A percentile compares a stretch with the other conserved stretches of the same genome.
These are phyloP conservation scores for Cladosporium sp. DNA, from an alignment of 2,329 filamentous ascomycete genomes.

Conservation along the genomic window DNA sequence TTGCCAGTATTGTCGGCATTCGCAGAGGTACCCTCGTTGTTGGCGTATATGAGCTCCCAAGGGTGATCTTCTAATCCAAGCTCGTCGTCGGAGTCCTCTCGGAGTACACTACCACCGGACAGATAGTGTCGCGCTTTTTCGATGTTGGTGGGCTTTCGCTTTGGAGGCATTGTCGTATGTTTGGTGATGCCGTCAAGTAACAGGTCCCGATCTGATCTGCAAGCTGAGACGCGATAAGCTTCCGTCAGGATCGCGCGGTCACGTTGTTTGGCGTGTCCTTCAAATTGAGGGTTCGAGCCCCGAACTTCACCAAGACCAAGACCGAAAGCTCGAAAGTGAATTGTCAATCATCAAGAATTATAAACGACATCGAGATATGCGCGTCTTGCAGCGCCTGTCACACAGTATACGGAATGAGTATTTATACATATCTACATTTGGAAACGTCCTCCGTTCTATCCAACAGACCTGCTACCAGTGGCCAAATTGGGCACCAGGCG, in stretches of 20 bases:
- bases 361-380: too few relatives aligned
- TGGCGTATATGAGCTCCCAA: slow-evolving; percentile 57
- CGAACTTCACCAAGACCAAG: too few relatives aligned
- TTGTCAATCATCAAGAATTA: too few relatives aligned
- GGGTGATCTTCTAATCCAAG: slow-evolving; percentile 52
- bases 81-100: slow-evolving; percentile 87
- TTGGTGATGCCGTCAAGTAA: background rate
- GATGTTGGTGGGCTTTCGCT: slow-evolving; percentile 37
- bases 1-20: slow-evolving; percentile 8
- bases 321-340: too few relatives aligned
- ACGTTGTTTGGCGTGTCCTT: background rate
- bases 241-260: background rate
- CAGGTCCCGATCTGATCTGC: background rate
- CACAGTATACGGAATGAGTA: too few relatives aligned
- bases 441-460: too few relatives aligned
- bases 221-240: background rate
- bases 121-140: slow-evolving; percentile 49
- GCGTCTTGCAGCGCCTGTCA: too few relatives aligned
- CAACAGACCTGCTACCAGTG: too few relatives aligned
- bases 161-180: slow-evolving; percentile 36
- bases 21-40: slow-evolving; percentile 24
- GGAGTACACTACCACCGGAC: slow-evolving; percentile 57
- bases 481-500: too few relatives aligned
- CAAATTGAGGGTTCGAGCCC: background rate
- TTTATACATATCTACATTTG: too few relatives aligned